These are phyloP conservation scores for Colletotrichum echinochloae DNA, from an alignment of 2,329 filamentous ascomycete species.

Conservation along the genomic window DNA sequence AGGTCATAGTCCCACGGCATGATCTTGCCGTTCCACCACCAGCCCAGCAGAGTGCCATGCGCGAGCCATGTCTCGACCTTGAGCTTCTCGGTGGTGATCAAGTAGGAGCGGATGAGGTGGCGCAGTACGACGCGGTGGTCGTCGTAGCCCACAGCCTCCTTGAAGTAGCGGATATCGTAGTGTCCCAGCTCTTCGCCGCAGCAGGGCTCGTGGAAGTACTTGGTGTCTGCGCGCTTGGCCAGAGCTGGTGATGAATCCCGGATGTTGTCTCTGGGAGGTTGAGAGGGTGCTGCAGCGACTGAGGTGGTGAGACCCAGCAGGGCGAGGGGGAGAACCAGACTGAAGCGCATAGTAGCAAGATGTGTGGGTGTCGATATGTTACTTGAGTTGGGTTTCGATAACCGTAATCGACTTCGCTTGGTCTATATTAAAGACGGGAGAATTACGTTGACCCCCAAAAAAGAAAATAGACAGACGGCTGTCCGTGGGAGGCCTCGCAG, in stretches of 20 bases:
- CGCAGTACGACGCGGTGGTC: slow-evolving; percentile 74
- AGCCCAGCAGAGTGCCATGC: slow-evolving; percentile 85
- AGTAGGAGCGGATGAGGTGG: slow-evolving; percentile 80
- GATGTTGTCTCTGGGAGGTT: slow-evolving; percentile 10
- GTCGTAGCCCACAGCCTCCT: slow-evolving; percentile 71
- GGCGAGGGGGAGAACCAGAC: slow-evolving; percentile 17
- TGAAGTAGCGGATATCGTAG: slow-evolving; percentile 81
- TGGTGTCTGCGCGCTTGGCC: slow-evolving; percentile 48
- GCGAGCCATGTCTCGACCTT: slow-evolving; percentile 87
- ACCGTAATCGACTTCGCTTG: not conserved
- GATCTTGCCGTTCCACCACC: slow-evolving; percentile 87
- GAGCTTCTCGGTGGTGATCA: slow-evolving; percentile 72
- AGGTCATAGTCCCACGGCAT: slow-evolving; percentile 89
- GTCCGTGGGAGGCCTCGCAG: slow-evolving; percentile 10
- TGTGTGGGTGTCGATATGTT: not conserved
- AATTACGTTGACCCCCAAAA: not conserved
- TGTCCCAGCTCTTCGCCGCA: slow-evolving; percentile 71
- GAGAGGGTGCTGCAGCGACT: slow-evolving; percentile 27
- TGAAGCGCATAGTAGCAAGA: slow-evolving; percentile 27
- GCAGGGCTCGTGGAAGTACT: slow-evolving; percentile 77
- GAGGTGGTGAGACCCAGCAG: slow-evolving; percentile 27
- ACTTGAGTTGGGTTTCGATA: not conserved
- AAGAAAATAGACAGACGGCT: not conserved
- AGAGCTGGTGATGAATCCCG: slow-evolving; percentile 8
- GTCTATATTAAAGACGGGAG: not conserved